Evolutionary conservation across 805 yeast genomes (phyloP).

Genomic region (Blastobotrys terrestris): DNA sequence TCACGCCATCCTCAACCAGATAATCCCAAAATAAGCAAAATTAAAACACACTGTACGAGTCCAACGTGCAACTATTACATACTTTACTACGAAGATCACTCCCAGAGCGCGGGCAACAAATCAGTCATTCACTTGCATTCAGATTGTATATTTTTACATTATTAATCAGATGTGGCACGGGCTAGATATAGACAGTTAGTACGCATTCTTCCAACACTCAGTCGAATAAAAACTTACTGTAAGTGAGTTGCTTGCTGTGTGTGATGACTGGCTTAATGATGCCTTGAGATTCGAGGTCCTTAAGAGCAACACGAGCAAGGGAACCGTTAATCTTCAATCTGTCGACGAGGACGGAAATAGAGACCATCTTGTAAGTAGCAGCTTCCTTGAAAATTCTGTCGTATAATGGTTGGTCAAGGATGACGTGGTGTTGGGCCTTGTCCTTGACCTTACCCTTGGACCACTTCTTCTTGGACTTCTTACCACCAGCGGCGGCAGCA

Average conservation of each 20-base stretch:
- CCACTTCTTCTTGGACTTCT: constrained; percentile 99
- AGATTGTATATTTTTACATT: constrained; percentile 1
- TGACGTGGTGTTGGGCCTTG: constrained; percentile 97
- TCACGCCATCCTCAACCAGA: no score
- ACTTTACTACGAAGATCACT: no score
- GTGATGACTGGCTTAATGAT: constrained; percentile 87
- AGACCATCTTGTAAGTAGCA: constrained; percentile 96
- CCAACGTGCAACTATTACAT: no score
- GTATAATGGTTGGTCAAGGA: constrained; percentile 96
- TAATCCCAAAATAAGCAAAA: no score
- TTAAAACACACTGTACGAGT: no score
- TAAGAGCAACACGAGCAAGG: constrained; percentile 95
- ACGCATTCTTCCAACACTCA: constrained; percentile 22
- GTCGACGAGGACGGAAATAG: constrained; percentile 97
- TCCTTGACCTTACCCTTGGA: constrained; percentile 99
- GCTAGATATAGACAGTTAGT: constrained; percentile 11
- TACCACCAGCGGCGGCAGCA: constrained; percentile 99
- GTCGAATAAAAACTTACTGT: constrained; percentile 53
- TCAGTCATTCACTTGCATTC: constrained; percentile 4
- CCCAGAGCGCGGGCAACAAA: no score
- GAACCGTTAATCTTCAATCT: constrained; percentile 99
- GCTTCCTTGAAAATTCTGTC: constrained; percentile 99
- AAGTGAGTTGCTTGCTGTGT: constrained; percentile 95
- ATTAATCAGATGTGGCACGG: constrained; percentile 13
- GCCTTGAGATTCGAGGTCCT: constrained; percentile 93